Evolutionary conservation across 2,329 filamentous ascomycete species (phyloP), one percentile per base, ranked within the genome.

Genomic region (Aspergillus quadricinctus): DNA sequence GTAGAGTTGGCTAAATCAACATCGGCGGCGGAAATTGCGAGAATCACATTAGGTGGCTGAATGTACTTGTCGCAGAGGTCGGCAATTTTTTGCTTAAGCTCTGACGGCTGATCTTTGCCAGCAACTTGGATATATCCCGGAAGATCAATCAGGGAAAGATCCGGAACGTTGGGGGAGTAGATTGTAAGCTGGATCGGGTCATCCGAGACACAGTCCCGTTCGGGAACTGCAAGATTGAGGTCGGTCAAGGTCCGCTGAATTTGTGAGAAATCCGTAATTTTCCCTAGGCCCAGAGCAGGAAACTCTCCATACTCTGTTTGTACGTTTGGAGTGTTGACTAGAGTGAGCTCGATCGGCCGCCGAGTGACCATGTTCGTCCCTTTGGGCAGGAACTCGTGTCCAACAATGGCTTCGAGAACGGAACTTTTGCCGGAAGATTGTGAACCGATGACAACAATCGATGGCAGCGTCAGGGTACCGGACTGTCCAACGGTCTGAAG

Each of bases 51-150:
- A 0, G 95, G 94, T 5, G 92, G 79, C 70, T 96, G 90, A 52
- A 99, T 99, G 69, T 99, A 99, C 77, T 96, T 97, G 75, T 99
- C 94, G 72, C 94, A 99, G 11, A 99, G 85, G 67, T 97, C 92
- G 2, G 90, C 85, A 61, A 99, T 99, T 77, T 95, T 97, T 69
- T 95, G 89, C 76, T 97, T 97, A 53, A 99, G 79, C 73, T 97
- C 88, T 3, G 88, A 78, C 0, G 94, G 94, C 68, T 99, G 94
- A 65, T 96, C 91, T 53, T 91, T 86, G 14, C 92, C 92, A 11
- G 90, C 88, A 31, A 99, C 92, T 70, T 99, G 95, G 54, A 99
- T 99, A 71, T 99, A 99, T 4, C 94, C 94, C 0, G 94, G 94
- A 14, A 99, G 81, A 74, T 99, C 95, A 65, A 97, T 99, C 46